These are phyloP conservation scores for Tetraselmis striata DNA, from an alignment of 139 green algal genomes.

Conservation along the genomic window DNA sequence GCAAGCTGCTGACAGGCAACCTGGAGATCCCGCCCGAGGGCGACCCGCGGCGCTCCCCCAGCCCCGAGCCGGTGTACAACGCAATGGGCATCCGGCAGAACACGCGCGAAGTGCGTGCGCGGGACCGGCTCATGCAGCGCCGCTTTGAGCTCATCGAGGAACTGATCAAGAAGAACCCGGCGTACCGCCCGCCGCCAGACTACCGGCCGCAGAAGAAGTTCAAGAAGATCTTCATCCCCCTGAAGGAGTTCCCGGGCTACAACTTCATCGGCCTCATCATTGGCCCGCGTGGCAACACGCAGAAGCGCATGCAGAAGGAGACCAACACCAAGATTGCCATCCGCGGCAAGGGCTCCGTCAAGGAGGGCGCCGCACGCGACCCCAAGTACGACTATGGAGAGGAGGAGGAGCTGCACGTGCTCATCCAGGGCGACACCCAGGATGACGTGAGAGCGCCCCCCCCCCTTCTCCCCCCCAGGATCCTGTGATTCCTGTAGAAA, in stretches of 20 bases:
- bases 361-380: conserved; percentile 71
- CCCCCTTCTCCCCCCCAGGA: background rate
- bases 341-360: conserved; percentile 74
- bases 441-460: conserved; percentile 42
- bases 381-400: conserved; percentile 86
- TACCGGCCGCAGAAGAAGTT: conserved; percentile 77
- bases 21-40: conserved; percentile 60
- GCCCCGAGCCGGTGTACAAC: conserved; percentile 90
- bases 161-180: conserved; percentile 78
- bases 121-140: conserved; percentile 66
- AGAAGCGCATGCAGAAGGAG: conserved; percentile 97
- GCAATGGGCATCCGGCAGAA: conserved; percentile 75
- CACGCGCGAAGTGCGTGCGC: conserved; percentile 77
- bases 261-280: conserved; percentile 99
- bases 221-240: conserved; percentile 85
- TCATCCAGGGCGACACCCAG: conserved; percentile 88
- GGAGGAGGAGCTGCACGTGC: conserved; percentile 96
- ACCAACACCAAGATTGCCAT: conserved; percentile 97
- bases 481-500: no score
- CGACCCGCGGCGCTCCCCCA: conserved; percentile 67
- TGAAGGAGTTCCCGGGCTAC: conserved; percentile 87
- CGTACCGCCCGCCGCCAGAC: conserved; percentile 78
- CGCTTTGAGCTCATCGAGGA: conserved; percentile 79
- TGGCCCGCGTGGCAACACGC: conserved; percentile 94
- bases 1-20: conserved; percentile 30